A percentile compares a stretch with the other conserved stretches of the same genome.
Conservation (phyloP, 208 protist species). For the Crithidia bombi region DNA sequence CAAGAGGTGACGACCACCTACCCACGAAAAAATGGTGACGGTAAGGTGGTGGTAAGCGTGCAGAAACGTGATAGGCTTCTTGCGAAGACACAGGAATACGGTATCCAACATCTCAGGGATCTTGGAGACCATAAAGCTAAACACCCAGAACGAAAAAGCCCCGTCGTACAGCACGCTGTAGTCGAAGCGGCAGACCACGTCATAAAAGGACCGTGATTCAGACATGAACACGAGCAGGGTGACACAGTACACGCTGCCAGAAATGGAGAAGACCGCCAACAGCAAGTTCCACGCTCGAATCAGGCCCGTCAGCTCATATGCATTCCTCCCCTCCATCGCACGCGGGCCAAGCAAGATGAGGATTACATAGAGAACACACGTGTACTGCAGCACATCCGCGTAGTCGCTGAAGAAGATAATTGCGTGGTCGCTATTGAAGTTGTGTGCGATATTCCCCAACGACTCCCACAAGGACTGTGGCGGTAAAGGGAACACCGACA, state of each 20-base stretch:
- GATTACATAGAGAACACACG: conserved; percentile 39
- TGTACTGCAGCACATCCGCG: conserved; percentile 39
- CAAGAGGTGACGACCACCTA: conserved; percentile 49
- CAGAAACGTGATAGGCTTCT: conserved; percentile 72
- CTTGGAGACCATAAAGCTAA: conserved; percentile 71
- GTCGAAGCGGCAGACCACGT: conserved; percentile 50
- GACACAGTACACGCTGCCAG: conserved; percentile 48
- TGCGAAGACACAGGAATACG: conserved; percentile 65
- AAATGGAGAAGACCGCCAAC: conserved; percentile 68
- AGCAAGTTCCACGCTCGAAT: conserved; percentile 73
- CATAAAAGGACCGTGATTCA: conserved; percentile 38
- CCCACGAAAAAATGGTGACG: conserved; percentile 85
- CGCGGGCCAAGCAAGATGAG: conserved; percentile 30
- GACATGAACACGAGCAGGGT: conserved; percentile 36
- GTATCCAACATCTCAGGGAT: conserved; percentile 77
- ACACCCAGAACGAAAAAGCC: conserved; percentile 60
- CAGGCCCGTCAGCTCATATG: conserved; percentile 44
- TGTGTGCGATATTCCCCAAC: conserved; percentile 10
- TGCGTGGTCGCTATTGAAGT: conserved; percentile 42
- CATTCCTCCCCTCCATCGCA: conserved; percentile 33
- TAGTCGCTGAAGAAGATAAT: conserved; percentile 39
- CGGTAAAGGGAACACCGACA: background rate
- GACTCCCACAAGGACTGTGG: conserved; percentile 1
- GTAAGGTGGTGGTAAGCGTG: conserved; percentile 88
- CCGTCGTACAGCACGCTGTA: conserved; percentile 48